Conservation (phyloP, 805 yeast species). For the Wickerhamiella alocasiicola region DNA sequence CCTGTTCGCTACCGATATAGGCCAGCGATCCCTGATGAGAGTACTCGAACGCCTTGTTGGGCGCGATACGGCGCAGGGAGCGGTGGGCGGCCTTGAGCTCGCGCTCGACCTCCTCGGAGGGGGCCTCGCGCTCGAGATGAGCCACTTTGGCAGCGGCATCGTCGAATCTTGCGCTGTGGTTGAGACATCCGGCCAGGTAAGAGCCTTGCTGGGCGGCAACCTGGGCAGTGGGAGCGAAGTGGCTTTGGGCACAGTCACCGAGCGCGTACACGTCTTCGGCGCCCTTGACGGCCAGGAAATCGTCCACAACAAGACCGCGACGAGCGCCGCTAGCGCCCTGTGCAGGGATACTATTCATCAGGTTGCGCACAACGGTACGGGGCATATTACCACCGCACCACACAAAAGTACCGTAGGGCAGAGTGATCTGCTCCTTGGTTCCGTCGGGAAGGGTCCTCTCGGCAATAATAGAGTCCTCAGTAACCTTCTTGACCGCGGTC, state of each 20-base stretch:
- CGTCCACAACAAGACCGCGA: slow-evolving; percentile 82
- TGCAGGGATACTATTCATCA: slow-evolving; percentile 51
- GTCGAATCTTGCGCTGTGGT: slow-evolving; percentile 33
- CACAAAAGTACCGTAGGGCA: slow-evolving; percentile 85
- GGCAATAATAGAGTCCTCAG: slow-evolving; percentile 56
- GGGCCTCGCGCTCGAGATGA: slow-evolving; percentile 27
- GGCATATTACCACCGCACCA: slow-evolving; percentile 98
- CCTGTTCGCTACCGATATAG: slow-evolving; percentile 81
- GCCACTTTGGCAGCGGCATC: slow-evolving; percentile 29
- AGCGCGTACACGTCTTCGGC: slow-evolving; percentile 71
- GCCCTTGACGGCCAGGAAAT: slow-evolving; percentile 71
- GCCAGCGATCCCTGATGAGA: slow-evolving; percentile 88
- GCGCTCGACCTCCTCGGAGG: slow-evolving; percentile 16
- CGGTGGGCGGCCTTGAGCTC: slow-evolving; percentile 25
- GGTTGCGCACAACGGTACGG: slow-evolving; percentile 55
- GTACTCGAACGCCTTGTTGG: slow-evolving; percentile 52
- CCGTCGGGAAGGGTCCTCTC: slow-evolving; percentile 58
- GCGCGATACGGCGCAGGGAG: slow-evolving; percentile 21
- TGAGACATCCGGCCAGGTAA: slow-evolving; percentile 62
- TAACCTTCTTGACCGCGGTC: slow-evolving; percentile 82
- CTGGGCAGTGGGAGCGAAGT: slow-evolving; percentile 92
- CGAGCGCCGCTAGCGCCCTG: slow-evolving; percentile 67
- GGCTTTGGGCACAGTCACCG: slow-evolving; percentile 88
- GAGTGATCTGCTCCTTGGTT: slow-evolving; percentile 40
- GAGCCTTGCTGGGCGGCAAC: slow-evolving; percentile 92